A percentile compares a stretch with the other conserved stretches of the same genome.
These are phyloP conservation scores for Euphorbia tirucalli DNA, from an alignment of 345 rosid genomes.

Conservation along the genomic window DNA sequence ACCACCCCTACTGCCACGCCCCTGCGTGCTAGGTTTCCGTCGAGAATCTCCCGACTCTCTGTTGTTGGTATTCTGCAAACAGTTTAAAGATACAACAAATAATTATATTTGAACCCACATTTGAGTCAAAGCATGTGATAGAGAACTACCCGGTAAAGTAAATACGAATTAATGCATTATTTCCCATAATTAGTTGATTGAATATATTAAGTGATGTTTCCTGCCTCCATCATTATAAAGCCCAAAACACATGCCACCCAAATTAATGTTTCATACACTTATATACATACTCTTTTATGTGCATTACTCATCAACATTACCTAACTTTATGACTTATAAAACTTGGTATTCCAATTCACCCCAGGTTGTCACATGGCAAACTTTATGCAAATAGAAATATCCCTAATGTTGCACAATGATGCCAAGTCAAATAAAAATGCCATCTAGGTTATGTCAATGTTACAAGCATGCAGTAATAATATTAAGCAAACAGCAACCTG, in stretches of 20 bases:
- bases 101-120: conserved; percentile 17
- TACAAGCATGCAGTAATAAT: conserved; percentile 1
- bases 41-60: conserved; percentile 69
- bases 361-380: background rate
- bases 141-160: background rate
- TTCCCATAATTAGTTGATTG: background rate
- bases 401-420: background rate
- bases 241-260: conserved; percentile 1
- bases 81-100: conserved; percentile 11
- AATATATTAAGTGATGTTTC: background rate
- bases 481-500: background rate
- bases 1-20: conserved; percentile 62
- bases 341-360: background rate
- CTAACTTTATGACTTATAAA: background rate
- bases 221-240: background rate
- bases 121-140: conserved; percentile 8
- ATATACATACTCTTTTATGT: background rate
- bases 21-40: conserved; percentile 62
- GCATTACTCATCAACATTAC: background rate
- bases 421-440: background rate
- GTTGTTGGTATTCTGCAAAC: conserved; percentile 50
- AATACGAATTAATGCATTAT: background rate
- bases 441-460: background rate
- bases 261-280: background rate
- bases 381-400: background rate